phyloP scores from a whole-genome alignment of 2,329 filamentous ascomycete species.

The Nemania sp. region DNA sequence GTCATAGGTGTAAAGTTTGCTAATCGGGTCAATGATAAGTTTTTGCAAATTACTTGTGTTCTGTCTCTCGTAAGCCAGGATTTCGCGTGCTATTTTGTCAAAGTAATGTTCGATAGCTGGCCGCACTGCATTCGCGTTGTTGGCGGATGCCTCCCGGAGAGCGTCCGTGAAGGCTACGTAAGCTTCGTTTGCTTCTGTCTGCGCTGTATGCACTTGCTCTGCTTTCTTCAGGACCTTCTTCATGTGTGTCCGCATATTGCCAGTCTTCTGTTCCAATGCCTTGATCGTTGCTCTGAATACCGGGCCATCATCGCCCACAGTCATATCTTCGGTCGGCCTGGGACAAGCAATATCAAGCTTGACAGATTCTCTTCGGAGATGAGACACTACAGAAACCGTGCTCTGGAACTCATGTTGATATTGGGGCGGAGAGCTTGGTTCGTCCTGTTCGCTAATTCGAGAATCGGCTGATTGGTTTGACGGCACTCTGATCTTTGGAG shows the following conservation, averaged over 20 bases:
- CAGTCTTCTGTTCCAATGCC: slow-evolving; percentile 92
- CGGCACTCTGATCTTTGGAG: slow-evolving; percentile 78
- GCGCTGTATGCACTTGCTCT: slow-evolving; percentile 82
- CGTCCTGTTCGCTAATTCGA: slow-evolving; percentile 73
- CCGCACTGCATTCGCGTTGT: slow-evolving; percentile 95
- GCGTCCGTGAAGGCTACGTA: slow-evolving; percentile 82
- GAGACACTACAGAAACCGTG: slow-evolving; percentile 25
- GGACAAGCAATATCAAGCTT: slow-evolving; percentile 89
- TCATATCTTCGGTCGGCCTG: slow-evolving; percentile 82
- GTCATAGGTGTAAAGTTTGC: slow-evolving; percentile 88
- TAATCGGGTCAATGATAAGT: slow-evolving; percentile 92
- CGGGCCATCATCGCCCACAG: slow-evolving; percentile 86
- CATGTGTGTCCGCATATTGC: slow-evolving; percentile 90
- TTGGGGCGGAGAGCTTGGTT: slow-evolving; percentile 58
- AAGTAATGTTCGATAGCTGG: slow-evolving; percentile 98
- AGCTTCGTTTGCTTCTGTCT: slow-evolving; percentile 83
- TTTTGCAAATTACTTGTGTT: slow-evolving; percentile 85
- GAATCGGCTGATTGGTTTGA: slow-evolving; percentile 87
- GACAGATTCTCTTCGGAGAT: slow-evolving; percentile 54
- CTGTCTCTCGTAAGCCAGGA: slow-evolving; percentile 80
- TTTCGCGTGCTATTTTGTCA: slow-evolving; percentile 92
- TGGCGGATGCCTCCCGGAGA: slow-evolving; percentile 81
- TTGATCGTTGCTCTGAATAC: slow-evolving; percentile 97
- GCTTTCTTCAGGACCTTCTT: slow-evolving; percentile 94
- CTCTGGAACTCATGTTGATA: slow-evolving; percentile 43